These are phyloP conservation scores for Kingdonia uniflora DNA, from an alignment of 164 flowering plant species.

Conservation along the genomic window DNA sequence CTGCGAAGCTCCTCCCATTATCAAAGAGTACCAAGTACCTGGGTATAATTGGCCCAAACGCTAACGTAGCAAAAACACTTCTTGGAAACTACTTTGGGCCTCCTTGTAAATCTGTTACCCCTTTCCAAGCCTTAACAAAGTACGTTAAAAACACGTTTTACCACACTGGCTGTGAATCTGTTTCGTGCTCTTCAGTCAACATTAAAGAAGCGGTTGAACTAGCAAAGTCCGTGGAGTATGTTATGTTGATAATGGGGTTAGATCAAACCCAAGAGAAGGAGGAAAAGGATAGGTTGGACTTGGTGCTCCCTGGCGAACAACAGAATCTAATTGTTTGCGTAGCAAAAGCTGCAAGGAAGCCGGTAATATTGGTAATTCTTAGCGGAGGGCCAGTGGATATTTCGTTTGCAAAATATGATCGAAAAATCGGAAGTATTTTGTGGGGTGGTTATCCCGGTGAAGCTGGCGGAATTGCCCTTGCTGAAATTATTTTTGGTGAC, in stretches of 20 bases:
- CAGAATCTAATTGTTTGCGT: slow-evolving; percentile 35
- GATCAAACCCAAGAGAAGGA: slow-evolving; percentile 67
- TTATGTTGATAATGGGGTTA: slow-evolving; percentile 69
- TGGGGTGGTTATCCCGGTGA: slow-evolving; percentile 97
- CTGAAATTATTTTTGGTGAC: slow-evolving; percentile 74
- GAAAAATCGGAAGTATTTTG: slow-evolving; percentile 47
- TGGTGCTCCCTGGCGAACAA: slow-evolving; percentile 69
- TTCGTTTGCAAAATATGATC: slow-evolving; percentile 52
- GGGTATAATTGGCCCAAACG: slow-evolving; percentile 76
- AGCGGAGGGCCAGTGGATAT: slow-evolving; percentile 80
- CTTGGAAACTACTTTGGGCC: slow-evolving; percentile 62
- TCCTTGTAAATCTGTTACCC: slow-evolving; percentile 44
- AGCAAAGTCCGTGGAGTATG: slow-evolving; percentile 50
- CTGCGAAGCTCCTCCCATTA: slow-evolving; percentile 47
- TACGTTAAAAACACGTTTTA: slow-evolving; percentile 27
- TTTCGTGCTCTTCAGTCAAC: slow-evolving; percentile 34
- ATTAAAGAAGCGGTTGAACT: slow-evolving; percentile 36
- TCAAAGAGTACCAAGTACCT: slow-evolving; percentile 29
- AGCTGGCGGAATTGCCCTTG: slow-evolving; percentile 69
- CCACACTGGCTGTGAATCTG: slow-evolving; percentile 41
- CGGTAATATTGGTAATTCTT: slow-evolving; percentile 55
- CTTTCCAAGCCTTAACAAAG: slow-evolving; percentile 34
- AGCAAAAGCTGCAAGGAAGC: slow-evolving; percentile 54
- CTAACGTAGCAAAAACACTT: slow-evolving; percentile 35
- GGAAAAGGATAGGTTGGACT: slow-evolving; percentile 37